phyloP scores from a whole-genome alignment of 257 asterid species.

The Salvia miltiorrhiza region DNA sequence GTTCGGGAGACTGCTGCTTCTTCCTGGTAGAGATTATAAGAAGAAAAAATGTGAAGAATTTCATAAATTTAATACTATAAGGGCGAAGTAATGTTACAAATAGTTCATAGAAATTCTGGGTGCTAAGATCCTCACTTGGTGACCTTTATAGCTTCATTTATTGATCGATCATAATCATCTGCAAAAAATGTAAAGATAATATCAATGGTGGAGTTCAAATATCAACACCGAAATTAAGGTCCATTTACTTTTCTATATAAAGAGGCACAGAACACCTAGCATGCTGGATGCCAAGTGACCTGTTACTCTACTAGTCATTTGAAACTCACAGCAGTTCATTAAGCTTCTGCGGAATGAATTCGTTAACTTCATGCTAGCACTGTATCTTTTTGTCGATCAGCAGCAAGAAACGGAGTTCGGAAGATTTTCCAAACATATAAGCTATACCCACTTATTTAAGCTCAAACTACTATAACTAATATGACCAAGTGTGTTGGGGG shows the following conservation, averaged over 20 bases:
- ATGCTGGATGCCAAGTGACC: not conserved
- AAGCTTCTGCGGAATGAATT: no score
- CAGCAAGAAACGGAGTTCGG: no score
- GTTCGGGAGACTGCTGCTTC: constrained; percentile 65
- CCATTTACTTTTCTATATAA: not conserved
- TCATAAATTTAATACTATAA: not conserved
- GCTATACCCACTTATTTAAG: no score
- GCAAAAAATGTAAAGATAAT: constrained; percentile 30
- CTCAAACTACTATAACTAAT: no score
- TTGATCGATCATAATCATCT: constrained; percentile 95
- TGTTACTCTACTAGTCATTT: no score
- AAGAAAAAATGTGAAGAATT: not conserved
- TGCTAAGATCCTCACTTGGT: constrained; percentile 64
- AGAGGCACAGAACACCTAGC: not conserved
- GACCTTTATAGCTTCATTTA: constrained; percentile 85
- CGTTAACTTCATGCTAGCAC: no score
- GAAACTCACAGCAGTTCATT: no score
- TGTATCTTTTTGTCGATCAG: no score
- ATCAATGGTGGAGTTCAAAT: constrained; percentile 16
- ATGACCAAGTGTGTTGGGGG: no score
- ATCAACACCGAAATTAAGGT: not conserved
- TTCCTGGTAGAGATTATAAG: constrained; percentile 45
- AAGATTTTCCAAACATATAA: no score
- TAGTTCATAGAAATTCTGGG: constrained; percentile 12
- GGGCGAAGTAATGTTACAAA: constrained; percentile 2